Conservation (phyloP, 176 grass and related monocot species). For the Pontederia crassipes region DNA sequence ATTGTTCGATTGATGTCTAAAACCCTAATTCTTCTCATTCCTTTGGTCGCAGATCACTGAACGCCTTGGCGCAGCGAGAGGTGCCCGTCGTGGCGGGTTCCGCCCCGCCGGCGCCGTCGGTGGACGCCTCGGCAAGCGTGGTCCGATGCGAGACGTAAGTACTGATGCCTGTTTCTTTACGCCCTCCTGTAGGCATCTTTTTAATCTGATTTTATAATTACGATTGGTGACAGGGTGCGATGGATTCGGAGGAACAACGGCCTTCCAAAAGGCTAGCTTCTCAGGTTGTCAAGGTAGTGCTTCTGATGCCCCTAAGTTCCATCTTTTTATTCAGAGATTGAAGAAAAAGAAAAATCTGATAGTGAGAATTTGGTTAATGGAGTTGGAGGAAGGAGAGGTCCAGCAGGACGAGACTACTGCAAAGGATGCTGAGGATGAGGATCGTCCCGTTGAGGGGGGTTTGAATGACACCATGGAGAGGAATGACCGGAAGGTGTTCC, state of each 20-base stretch:
- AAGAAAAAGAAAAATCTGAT: too few relatives aligned
- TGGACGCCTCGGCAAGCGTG: conserved; percentile 30
- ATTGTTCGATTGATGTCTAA: background rate
- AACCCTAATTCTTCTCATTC: background rate
- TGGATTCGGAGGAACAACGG: too few relatives aligned
- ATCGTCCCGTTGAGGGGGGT: conserved; percentile 1
- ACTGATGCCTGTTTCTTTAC: background rate
- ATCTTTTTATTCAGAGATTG: too few relatives aligned
- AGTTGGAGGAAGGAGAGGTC: conserved; percentile 50
- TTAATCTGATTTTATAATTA: too few relatives aligned
- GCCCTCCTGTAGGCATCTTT: background rate
- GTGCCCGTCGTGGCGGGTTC: conserved; percentile 41
- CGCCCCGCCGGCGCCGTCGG: conserved; percentile 7
- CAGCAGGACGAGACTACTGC: conserved; percentile 28
- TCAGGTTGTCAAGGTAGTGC: too few relatives aligned
- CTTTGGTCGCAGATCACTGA: conserved; percentile 64
- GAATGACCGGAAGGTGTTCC: conserved; percentile 21
- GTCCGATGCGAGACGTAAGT: conserved; percentile 52
- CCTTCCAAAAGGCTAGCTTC: too few relatives aligned
- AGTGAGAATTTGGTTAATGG: too few relatives aligned
- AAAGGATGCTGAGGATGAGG: conserved; percentile 20
- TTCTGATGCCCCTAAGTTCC: too few relatives aligned
- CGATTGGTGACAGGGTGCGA: too few relatives aligned
- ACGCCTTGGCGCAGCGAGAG: conserved; percentile 76
- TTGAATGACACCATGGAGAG: conserved; percentile 19